Percentiles rank a stretch among this genome's conserved stretches.
Conservation (phyloP, 139 green algal species). For the Spirogloea muscicola region DNA sequence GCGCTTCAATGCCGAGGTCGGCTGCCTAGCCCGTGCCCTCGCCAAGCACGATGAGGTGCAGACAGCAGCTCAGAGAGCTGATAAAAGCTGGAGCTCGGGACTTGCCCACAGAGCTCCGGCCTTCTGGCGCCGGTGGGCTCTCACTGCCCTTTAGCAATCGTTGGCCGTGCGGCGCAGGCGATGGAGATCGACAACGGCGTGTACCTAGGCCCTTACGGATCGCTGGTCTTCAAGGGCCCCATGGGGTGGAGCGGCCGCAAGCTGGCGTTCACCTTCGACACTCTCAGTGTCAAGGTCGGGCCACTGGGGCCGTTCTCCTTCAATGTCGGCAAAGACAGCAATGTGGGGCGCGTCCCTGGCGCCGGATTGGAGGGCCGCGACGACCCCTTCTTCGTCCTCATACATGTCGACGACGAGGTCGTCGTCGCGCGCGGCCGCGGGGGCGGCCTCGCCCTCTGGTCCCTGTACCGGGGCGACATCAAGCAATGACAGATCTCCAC, state of each 20-base stretch:
- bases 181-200: conserved; percentile 46
- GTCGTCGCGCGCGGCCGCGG: conserved; percentile 37
- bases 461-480: not conserved
- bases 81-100: too few relatives aligned
- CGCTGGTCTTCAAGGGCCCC: conserved; percentile 46
- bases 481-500: too few relatives aligned
- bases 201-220: conserved; percentile 38
- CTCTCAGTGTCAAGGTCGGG: conserved; percentile 27
- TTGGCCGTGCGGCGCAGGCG: not conserved
- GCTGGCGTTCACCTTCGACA: conserved; percentile 51
- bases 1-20: conserved; percentile 42
- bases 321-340: conserved; percentile 19
- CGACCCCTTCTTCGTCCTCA: conserved; percentile 53
- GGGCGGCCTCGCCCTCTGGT: conserved; percentile 46
- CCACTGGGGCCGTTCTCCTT: conserved; percentile 14
- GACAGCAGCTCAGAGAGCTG: too few relatives aligned
- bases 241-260: conserved; percentile 36
- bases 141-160: too few relatives aligned
- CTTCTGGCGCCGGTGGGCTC: too few relatives aligned
- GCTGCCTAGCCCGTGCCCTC: not conserved
- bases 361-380: conserved; percentile 16
- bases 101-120: too few relatives aligned
- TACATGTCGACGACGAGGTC: conserved; percentile 44
- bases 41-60: too few relatives aligned
- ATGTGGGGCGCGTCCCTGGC: conserved; percentile 11